These are phyloP conservation scores for Gonapodya sp. DNA, from an alignment of 192 early-diverging fungal species.

Conservation along the genomic window DNA sequence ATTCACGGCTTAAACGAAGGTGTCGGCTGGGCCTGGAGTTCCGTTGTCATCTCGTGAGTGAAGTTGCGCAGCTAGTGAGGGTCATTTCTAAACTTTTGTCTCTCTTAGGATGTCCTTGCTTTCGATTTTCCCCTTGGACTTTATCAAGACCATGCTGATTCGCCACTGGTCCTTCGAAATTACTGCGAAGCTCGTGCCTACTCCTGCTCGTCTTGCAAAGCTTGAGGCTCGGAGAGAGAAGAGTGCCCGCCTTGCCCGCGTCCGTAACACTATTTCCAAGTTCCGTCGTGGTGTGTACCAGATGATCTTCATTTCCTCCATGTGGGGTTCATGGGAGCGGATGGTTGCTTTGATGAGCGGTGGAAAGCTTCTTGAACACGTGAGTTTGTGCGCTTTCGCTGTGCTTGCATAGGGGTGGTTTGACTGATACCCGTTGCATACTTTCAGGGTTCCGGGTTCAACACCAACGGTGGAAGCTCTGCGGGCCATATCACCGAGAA, in stretches of 20 bases:
- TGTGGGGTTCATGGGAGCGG: background rate
- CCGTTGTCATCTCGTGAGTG: constrained; percentile 30
- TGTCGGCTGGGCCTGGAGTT: constrained; percentile 67
- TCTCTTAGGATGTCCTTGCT: constrained; percentile 59
- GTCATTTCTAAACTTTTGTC: no score
- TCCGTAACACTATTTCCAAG: constrained; percentile 23
- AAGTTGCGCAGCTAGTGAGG: background rate
- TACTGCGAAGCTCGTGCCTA: constrained; percentile 75
- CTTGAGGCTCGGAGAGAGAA: constrained; percentile 24
- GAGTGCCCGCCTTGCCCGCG: constrained; percentile 14
- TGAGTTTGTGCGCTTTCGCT: no score
- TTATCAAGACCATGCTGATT: constrained; percentile 85
- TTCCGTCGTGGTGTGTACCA: constrained; percentile 12
- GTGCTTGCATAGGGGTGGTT: no score
- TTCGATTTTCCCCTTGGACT: constrained; percentile 77
- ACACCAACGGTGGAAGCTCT: background rate
- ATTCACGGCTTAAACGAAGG: constrained; percentile 40
- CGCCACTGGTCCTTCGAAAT: constrained; percentile 81
- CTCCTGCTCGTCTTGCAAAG: constrained; percentile 47
- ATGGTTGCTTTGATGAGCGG: background rate
- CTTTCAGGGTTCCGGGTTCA: background rate
- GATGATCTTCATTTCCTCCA: background rate
- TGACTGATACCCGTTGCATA: no score
- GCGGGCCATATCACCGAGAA: background rate
- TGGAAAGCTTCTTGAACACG: background rate